A percentile compares a stretch with the other conserved stretches of the same genome.
These are phyloP conservation scores for Clitoria ternatea DNA, from an alignment of 306 rosid genomes.

Conservation along the genomic window DNA sequence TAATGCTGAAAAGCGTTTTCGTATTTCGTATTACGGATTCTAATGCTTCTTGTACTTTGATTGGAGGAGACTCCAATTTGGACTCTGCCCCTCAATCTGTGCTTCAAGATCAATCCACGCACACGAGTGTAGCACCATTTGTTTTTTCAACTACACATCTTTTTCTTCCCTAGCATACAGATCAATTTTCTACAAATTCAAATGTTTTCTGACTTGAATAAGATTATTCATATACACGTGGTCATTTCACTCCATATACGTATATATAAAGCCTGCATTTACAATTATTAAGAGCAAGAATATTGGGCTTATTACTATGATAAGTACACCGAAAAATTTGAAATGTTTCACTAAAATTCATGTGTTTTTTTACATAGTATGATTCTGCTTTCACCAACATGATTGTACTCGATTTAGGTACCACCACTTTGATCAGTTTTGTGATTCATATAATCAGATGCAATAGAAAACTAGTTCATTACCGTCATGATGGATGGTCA, in stretches of 20 bases:
- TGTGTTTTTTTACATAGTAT: neutral
- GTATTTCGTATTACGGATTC: neutral
- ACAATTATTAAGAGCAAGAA: neutral
- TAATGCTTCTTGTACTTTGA: constrained; percentile 2
- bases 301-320: neutral
- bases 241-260: too few species aligned
- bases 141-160: constrained; percentile 20
- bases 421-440: neutral
- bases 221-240: too few species aligned
- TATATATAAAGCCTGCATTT: neutral
- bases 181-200: too few species aligned
- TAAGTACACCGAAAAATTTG: neutral
- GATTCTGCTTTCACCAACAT: neutral
- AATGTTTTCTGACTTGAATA: too few species aligned
- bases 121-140: constrained; percentile 46
- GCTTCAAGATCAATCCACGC: constrained; percentile 40
- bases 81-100: constrained; percentile 22
- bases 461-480: neutral
- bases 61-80: neutral
- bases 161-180: constrained; percentile 1
- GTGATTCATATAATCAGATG: neutral
- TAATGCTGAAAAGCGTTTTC: constrained; percentile 7
- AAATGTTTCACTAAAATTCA: neutral
- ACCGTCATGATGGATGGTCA: neutral
- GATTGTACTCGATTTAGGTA: neutral